phyloP scores from a whole-genome alignment of 768 basidiomycete genomes.

The Harrya chromipes region DNA sequence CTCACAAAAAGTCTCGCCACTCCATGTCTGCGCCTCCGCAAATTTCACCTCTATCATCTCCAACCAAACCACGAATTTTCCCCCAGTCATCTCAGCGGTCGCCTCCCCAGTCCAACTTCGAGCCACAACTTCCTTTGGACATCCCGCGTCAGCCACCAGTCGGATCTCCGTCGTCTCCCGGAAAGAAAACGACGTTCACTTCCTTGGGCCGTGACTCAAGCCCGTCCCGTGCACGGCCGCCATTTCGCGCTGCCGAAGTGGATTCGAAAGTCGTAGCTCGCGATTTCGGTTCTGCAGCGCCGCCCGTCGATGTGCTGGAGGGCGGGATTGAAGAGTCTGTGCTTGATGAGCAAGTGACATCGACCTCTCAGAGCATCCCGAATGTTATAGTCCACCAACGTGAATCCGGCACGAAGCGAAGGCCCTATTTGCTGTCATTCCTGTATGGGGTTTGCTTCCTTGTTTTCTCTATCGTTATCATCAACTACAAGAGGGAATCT shows the following conservation, averaged over 20 bases:
- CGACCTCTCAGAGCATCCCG: constrained; percentile 39
- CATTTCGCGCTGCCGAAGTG: constrained; percentile 2
- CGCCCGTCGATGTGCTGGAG: constrained; percentile 20
- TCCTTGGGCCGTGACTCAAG: constrained; percentile 20
- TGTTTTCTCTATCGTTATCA: constrained; percentile 31
- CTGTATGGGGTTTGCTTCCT: constrained; percentile 38
- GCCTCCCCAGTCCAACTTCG: constrained; percentile 56
- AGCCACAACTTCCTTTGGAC: constrained; percentile 46
- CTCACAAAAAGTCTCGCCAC: constrained; percentile 55
- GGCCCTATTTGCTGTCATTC: constrained; percentile 40
- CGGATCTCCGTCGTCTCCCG: constrained; percentile 11
- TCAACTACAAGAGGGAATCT: constrained; percentile 65
- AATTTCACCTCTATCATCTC: constrained; percentile 42
- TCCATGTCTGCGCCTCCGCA: constrained; percentile 73
- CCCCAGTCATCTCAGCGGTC: constrained; percentile 29
- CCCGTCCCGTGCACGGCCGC: constrained; percentile 10
- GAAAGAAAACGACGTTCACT: constrained; percentile 10
- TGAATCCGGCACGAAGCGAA: constrained; percentile 14
- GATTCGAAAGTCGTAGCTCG: background rate
- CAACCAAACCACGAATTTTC: constrained; percentile 28
- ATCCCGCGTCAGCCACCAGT: constrained; percentile 30
- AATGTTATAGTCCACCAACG: constrained; percentile 27
- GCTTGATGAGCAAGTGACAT: constrained; percentile 26
- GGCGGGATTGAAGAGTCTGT: constrained; percentile 15
- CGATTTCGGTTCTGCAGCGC: background rate